Percentiles rank a stretch among this genome's conserved stretches.
Evolutionary conservation across 257 asterid genomes (phyloP).

Genomic region (Nyctanthes arbortristis): DNA sequence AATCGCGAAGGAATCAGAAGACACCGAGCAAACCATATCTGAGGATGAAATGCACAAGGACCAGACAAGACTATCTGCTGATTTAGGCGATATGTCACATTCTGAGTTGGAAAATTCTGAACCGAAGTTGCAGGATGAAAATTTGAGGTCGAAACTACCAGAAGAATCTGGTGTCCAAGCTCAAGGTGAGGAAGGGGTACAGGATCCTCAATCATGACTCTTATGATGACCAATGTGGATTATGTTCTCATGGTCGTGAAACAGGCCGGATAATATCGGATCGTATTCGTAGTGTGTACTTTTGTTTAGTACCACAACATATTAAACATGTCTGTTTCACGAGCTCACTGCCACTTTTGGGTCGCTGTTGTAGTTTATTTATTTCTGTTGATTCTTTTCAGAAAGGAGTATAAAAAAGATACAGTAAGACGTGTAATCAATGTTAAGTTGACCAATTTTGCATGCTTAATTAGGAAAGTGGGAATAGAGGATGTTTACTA

Average conservation of each 20-base stretch:
- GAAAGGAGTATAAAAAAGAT: background rate
- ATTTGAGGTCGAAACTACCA: background rate
- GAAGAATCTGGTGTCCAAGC: background rate
- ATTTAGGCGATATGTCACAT: slow-evolving; percentile 18
- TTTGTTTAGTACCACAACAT: too few relatives aligned
- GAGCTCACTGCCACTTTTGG: background rate
- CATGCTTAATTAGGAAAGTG: background rate
- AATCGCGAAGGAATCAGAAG: slow-evolving; percentile 35
- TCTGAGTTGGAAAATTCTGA: slow-evolving; percentile 28
- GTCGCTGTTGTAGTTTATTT: background rate
- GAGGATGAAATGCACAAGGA: slow-evolving; percentile 27
- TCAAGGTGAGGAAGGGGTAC: slow-evolving; percentile 18
- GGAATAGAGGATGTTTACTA: too few relatives aligned
- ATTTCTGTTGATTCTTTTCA: background rate
- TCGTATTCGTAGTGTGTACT: background rate
- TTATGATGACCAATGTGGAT: background rate
- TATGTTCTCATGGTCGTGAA: background rate
- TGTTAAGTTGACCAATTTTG: background rate
- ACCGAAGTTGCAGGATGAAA: slow-evolving; percentile 31
- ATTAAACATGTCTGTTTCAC: too few relatives aligned
- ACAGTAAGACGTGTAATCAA: background rate
- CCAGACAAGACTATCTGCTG: slow-evolving; percentile 11
- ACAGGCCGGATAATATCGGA: too few relatives aligned
- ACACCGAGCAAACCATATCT: slow-evolving; percentile 18
- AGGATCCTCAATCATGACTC: slow-evolving; percentile 19